Evolutionary conservation across 805 yeast species (phyloP), one percentile per base, ranked within the genome.

Genomic region (Candida pseudoglaebosa): DNA sequence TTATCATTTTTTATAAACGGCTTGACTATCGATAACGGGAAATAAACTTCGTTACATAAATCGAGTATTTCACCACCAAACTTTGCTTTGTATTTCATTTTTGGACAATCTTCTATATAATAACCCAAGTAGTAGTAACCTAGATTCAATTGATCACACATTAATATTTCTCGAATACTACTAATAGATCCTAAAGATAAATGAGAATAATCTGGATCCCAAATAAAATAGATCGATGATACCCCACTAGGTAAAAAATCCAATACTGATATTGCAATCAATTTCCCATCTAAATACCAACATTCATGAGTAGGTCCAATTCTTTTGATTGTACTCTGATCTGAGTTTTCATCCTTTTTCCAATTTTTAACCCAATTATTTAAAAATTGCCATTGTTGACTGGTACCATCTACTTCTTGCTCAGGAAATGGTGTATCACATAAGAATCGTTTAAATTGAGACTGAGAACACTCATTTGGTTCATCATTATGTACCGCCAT

Each of bases 161-260:
- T 53, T 1, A 75, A 67, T 28, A 86, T 61, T 52, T 89, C 97
- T 28, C 84, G 61, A 19, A 88, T 51, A 0, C 86, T 91, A 43
- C 89, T 80, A 2, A 89, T 55, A 18, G 86, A 86, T 0, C 97
- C 97, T 21, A 89, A 57, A 0, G 86, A 82, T 47, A 80, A 62
- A 37, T 76, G 70, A 4, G 81, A 79, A 53, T 70, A 82, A 38
- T 80, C 90, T 0, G 95, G 93, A 53, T 88, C 90, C 85, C 93
- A 87, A 9, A 89, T 78, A 54, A 90, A 84, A 56, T 90, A 89
- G 1, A 90, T 90, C 0, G 95, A 80, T 0, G 96, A 87, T 0
- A 90, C 57, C 0, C 86, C 83, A 18, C 76, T 58, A 0, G 95
- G 95, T 24, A 90, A 57, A 15, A 89, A 62, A 57, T 89, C 97